A percentile compares a stretch with the other conserved stretches of the same genome.
These are phyloP conservation scores for Mycena galopus DNA, from an alignment of 768 basidiomycete species.

Conservation along the genomic window DNA sequence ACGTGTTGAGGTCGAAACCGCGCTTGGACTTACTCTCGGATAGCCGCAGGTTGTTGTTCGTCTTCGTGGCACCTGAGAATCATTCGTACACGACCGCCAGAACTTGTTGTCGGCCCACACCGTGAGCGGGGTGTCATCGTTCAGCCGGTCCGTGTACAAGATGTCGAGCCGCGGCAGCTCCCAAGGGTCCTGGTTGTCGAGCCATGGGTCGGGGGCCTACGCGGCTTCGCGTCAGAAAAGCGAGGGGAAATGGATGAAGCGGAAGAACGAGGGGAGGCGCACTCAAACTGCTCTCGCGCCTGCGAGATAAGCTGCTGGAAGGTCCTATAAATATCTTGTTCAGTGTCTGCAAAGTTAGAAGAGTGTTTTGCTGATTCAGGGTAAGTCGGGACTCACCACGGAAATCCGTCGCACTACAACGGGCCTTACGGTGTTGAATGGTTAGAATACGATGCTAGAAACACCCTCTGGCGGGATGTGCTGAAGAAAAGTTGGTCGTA, in stretches of 20 bases:
- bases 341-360: too few relatives aligned
- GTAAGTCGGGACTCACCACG: too few relatives aligned
- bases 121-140: slow-evolving; percentile 71
- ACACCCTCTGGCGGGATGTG: too few relatives aligned
- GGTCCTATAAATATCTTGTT: too few relatives aligned
- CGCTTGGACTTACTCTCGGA: slow-evolving; percentile 91
- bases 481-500: too few relatives aligned
- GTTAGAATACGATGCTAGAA: too few relatives aligned
- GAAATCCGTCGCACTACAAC: too few relatives aligned
- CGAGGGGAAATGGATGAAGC: too few relatives aligned
- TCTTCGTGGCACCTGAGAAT: slow-evolving; percentile 90
- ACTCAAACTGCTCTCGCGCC: slow-evolving; percentile 86
- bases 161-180: slow-evolving; percentile 91
- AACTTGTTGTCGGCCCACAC: slow-evolving; percentile 91
- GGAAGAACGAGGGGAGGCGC: slow-evolving; percentile 5
- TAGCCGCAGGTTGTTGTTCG: slow-evolving; percentile 89
- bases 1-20: slow-evolving; percentile 93
- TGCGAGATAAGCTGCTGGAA: slow-evolving; percentile 94
- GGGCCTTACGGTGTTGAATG: too few relatives aligned
- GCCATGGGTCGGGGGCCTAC: slow-evolving; percentile 91
- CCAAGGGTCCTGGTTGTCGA: slow-evolving; percentile 91
- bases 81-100: slow-evolving; percentile 56
- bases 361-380: too few relatives aligned
- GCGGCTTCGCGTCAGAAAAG: neutral
- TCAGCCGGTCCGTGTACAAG: slow-evolving; percentile 77